Evolutionary conservation across 768 basidiomycete species (phyloP), one percentile per base, ranked within the genome.

Genomic region (Phanerochaete sordida): DNA sequence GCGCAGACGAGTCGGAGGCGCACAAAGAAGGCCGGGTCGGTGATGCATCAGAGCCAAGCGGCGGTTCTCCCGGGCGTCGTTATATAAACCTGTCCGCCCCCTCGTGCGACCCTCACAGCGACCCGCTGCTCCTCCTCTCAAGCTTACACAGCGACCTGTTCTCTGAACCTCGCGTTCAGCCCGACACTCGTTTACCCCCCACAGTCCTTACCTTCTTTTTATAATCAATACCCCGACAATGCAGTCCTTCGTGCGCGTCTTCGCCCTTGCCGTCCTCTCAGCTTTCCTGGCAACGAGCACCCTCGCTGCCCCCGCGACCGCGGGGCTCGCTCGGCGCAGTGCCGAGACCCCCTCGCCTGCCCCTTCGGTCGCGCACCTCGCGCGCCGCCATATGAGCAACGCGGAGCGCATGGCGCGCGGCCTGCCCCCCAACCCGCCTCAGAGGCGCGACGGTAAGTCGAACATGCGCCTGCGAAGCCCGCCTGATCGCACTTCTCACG

Each of bases 31-130:
- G 16, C 28, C 31, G 31, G 6, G 16, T n/a, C 31, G 19, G n/a
- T 54, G 53, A 54, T 54, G 50, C 53, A 54, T 54, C 53, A 54
- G 19, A 43, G 21, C 23, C 53, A 54, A 54, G 53, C 53, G 53
- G 37, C n/a, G 23, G n/a, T 37, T 54, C 33, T 54, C 24, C 35
- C 35, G 35, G n/a, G 53, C 53, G 53, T 35, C 37, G 19, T 28
- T 51, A 54, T 54, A 54, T 54, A 54, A 54, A 24, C 24, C 12
- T 16, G 7, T 31, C 27, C 51, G 21, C 31, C 33, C 16, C 9
- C 51, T 12, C 31, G 7, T 7, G 13, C 33, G 33, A n/a, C 53
- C 53, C 53, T 54, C 53, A 28, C 50, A 51, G 50, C 56, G 37
- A 3, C 43, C 15, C 26, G 33, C 33, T 49, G 48, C 46, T 24